Evolutionary conservation across 225 moss, liverwort and hornwort genomes (phyloP).

Genomic region (Rhytidiadelphus loreus): DNA sequence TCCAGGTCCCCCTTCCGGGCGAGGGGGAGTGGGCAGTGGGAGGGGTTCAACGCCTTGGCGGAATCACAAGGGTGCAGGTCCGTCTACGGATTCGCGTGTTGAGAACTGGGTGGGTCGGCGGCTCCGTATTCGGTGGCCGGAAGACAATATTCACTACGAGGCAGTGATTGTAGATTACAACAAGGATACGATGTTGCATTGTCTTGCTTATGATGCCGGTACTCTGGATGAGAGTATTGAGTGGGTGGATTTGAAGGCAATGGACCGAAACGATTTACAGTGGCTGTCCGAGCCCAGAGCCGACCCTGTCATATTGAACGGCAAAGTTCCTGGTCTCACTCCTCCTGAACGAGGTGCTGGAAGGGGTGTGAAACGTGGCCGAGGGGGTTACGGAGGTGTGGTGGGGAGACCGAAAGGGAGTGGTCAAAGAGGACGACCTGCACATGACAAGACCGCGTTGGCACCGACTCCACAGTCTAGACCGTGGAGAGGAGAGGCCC

Average conservation of each 20-base stretch:
- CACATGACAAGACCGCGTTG: conserved; percentile 8
- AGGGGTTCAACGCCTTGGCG: conserved; percentile 30
- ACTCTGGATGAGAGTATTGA: conserved; percentile 35
- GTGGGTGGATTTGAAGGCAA: conserved; percentile 47
- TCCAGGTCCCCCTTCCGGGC: conserved; percentile 16
- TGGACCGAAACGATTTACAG: conserved; percentile 29
- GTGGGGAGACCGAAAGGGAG: conserved; percentile 51
- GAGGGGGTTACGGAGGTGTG: conserved; percentile 24
- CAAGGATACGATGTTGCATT: conserved; percentile 19
- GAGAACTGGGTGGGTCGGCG: conserved; percentile 56
- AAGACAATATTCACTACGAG: conserved; percentile 75
- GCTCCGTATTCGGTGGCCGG: conserved; percentile 84
- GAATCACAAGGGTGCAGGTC: conserved; percentile 45
- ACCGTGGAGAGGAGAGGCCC: conserved; percentile 23
- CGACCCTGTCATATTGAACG: conserved; percentile 27
- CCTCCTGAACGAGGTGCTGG: conserved; percentile 25
- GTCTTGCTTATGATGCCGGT: conserved; percentile 27
- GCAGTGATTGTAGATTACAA: conserved; percentile 69
- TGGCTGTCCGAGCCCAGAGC: conserved; percentile 25
- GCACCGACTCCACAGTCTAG: conserved; percentile 10
- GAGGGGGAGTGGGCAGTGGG: conserved; percentile 23
- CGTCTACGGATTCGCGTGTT: conserved; percentile 41
- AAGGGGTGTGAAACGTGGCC: conserved; percentile 41
- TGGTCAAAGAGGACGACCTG: conserved; percentile 42
- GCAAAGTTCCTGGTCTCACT: conserved; percentile 7